These are phyloP conservation scores for Fusarium papillatum DNA, from an alignment of 2,329 filamentous ascomycete species.

Conservation along the genomic window DNA sequence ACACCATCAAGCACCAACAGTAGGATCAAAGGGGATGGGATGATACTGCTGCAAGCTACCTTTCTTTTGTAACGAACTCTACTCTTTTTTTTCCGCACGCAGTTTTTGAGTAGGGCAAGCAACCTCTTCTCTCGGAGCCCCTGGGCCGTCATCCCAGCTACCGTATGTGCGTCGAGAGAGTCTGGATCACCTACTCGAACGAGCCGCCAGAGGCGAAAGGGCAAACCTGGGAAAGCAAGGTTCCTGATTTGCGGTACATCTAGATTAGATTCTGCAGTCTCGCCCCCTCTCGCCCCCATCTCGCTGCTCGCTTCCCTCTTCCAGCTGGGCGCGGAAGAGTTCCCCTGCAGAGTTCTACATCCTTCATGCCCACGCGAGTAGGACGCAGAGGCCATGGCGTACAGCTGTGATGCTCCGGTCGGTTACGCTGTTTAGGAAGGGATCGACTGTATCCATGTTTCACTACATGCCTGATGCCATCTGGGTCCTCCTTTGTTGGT, in stretches of 20 bases:
- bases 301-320: background rate
- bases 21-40: background rate
- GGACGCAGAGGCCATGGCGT: background rate
- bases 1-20: background rate
- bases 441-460: constrained; percentile 13
- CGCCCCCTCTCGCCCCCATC: background rate
- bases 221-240: background rate
- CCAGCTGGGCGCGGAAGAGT: background rate
- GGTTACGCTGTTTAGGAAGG: constrained; percentile 13
- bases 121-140: background rate
- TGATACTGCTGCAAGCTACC: background rate
- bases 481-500: background rate
- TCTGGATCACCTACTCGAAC: background rate
- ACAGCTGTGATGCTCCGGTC: background rate
- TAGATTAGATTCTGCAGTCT: background rate
- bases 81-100: background rate
- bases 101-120: background rate
- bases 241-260: constrained; percentile 1
- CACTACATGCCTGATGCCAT: constrained; percentile 5
- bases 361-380: background rate
- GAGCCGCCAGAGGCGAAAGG: background rate
- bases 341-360: background rate
- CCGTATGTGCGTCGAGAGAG: background rate
- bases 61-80: constrained; percentile 4
- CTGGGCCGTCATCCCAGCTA: background rate